phyloP scores from a whole-genome alignment of 2,329 filamentous ascomycete genomes.

The Fusarium gaditjirri region DNA sequence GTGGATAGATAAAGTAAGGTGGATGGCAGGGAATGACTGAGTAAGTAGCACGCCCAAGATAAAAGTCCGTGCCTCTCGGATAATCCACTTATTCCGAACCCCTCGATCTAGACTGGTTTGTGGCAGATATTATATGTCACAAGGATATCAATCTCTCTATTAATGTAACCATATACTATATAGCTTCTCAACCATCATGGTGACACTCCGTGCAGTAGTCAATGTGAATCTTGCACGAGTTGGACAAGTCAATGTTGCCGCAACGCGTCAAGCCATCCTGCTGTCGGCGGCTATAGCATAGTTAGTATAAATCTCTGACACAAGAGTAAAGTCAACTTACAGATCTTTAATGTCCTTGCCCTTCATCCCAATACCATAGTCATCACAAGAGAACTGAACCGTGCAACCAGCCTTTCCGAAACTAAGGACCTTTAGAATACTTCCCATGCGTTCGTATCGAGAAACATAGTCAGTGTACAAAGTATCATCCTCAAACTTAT shows the following conservation, averaged over 20 bases:
- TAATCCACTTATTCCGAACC: too few relatives aligned
- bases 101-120: not conserved
- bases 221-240: slow-evolving; percentile 16
- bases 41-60: too few relatives aligned
- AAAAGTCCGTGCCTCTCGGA: too few relatives aligned
- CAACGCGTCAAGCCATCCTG: not conserved
- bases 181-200: not conserved
- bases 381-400: slow-evolving; percentile 13
- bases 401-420: slow-evolving; percentile 8
- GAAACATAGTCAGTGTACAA: not conserved
- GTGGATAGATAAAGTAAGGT: too few relatives aligned
- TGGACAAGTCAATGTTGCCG: slow-evolving; percentile 9
- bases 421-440: not conserved
- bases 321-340: not conserved
- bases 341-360: slow-evolving; percentile 10
- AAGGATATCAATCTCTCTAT: not conserved
- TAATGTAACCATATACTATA: rapidly evolving
- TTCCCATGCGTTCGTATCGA: slow-evolving; percentile 5
- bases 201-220: slow-evolving; percentile 1
- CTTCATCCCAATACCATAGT: slow-evolving; percentile 21
- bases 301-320: not conserved
- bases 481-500: slow-evolving; percentile 9
- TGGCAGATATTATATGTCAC: not conserved
- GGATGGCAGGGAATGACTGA: too few relatives aligned
- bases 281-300: not conserved